Evolutionary conservation across 805 yeast genomes (phyloP), one percentile per base, ranked within the genome.

Genomic region (Maudiozyma serrabonitensis): DNA sequence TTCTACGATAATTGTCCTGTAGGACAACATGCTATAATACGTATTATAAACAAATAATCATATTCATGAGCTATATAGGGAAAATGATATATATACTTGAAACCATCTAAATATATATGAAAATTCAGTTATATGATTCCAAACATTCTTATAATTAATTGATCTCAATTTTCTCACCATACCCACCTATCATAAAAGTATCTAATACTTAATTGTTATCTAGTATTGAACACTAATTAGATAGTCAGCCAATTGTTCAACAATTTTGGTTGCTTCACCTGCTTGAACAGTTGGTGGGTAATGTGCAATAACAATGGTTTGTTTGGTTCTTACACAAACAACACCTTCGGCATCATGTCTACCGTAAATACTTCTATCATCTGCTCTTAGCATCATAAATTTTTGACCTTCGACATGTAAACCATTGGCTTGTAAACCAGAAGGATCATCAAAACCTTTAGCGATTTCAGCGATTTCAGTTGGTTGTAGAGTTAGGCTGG

Each of bases 161-260:
- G 2, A 8, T 28, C 12, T 35, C 18, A 35, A 7, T 35, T 35
- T 35, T 15, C 38, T 16, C 16, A 35, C 15, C 15, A 35, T 35
- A 15, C 15, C 11, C 15, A 35, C 15, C 16, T n/a, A n/a, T 13
- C 16, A 7, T 35, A 3, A 35, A 35, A 35, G 15, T 7, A 35
- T 35, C 38, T 15, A 19, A 19, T 19, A 39, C 19, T 39, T 6
- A 21, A n/a, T 39, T 9, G 1, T 19, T 16, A 39, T 39, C 62
- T 75, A 91, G 69, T 87, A 90, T 51, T 88, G 86, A 48, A 85
- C 91, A 61, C 88, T 75, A 66, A 91, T 88, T 71, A 93, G 78
- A 65, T 93, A 90, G 67, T 93, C 98, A 44, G 95, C 98, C 73
- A 93, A 77, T 64, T 88, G 91, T 69, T 93, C 99, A 50, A 91